phyloP scores from a whole-genome alignment of 2,329 filamentous ascomycete genomes.

The Boeremia lycopersici region DNA sequence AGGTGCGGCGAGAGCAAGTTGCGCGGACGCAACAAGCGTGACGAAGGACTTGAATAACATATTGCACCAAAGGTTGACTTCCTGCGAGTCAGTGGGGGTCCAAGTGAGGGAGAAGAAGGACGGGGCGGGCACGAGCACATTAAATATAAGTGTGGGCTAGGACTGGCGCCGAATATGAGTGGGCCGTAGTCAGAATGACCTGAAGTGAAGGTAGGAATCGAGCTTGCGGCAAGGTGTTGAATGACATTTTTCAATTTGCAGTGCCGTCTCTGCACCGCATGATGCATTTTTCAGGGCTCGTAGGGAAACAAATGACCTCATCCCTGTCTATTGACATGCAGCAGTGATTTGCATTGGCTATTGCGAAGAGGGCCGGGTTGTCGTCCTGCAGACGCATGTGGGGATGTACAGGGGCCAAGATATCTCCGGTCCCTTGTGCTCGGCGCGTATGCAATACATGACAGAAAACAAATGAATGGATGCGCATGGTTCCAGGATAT shows the following conservation, averaged over 20 bases:
- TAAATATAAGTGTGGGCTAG: conserved; percentile 6
- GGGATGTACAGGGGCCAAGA: conserved; percentile 1
- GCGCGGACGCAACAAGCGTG: conserved; percentile 22
- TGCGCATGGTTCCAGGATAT: conserved; percentile 1
- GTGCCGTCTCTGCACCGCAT: conserved; percentile 8
- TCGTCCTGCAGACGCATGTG: conserved; percentile 14
- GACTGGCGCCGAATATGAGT: conserved; percentile 14
- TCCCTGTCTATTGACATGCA: conserved; percentile 4
- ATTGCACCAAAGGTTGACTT: conserved; percentile 4
- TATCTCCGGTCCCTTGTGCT: background rate
- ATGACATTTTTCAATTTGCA: conserved; percentile 7
- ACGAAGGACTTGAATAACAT: conserved; percentile 30
- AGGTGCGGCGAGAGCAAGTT: conserved; percentile 25
- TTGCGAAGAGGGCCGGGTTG: background rate
- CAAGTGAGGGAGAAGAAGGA: background rate
- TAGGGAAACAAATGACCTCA: conserved; percentile 4
- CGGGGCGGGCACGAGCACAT: background rate
- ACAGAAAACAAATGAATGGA: conserved; percentile 8
- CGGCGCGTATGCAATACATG: conserved; percentile 8
- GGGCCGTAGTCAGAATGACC: conserved; percentile 11
- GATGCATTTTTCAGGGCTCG: conserved; percentile 3
- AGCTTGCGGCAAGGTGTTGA: background rate
- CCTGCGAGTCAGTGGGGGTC: background rate
- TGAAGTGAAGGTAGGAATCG: conserved; percentile 8
- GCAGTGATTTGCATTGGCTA: conserved; percentile 5